Conservation (phyloP, 108 stramenopile genomes). For the Nannochloropsis salina region DNA sequence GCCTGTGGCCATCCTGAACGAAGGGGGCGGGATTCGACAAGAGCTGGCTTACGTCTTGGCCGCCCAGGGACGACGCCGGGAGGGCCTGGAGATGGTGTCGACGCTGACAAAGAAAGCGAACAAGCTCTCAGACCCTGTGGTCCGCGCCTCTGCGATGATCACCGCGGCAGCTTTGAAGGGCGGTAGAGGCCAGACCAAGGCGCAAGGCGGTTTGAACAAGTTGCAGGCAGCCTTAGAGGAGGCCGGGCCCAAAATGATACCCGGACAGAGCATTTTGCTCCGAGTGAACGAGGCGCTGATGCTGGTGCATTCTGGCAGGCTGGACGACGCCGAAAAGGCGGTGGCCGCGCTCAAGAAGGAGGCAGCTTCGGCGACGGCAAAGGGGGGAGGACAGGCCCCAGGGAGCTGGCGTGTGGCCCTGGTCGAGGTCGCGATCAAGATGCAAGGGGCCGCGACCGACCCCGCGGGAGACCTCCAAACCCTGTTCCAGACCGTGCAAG, state of each 20-base stretch:
- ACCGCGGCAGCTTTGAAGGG: not conserved
- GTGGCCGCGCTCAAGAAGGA: not conserved
- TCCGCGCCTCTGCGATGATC: not conserved
- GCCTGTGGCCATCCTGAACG: not conserved
- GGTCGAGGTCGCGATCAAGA: not conserved
- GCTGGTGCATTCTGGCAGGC: not conserved
- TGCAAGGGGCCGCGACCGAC: not conserved
- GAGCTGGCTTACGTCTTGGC: not conserved
- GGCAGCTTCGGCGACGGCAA: not conserved
- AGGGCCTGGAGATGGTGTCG: not conserved
- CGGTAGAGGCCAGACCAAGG: not conserved
- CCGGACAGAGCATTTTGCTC: not conserved
- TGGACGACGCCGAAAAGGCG: not conserved
- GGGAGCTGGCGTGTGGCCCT: not conserved
- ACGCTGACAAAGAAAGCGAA: not conserved
- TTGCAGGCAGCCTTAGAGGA: not conserved
- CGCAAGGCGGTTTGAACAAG: not conserved
- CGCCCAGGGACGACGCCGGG: not conserved
- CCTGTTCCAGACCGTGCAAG: not conserved
- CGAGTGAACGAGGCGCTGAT: not conserved
- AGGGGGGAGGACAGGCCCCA: not conserved
- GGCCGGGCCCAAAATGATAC: not conserved
- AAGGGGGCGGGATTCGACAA: not conserved
- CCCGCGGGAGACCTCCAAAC: not conserved
- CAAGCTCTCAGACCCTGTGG: slow-evolving; percentile 25